Base-by-base conservation (phyloP, 1,139 yeast genomes). In the Geotrichum phurueaensis region DNA sequence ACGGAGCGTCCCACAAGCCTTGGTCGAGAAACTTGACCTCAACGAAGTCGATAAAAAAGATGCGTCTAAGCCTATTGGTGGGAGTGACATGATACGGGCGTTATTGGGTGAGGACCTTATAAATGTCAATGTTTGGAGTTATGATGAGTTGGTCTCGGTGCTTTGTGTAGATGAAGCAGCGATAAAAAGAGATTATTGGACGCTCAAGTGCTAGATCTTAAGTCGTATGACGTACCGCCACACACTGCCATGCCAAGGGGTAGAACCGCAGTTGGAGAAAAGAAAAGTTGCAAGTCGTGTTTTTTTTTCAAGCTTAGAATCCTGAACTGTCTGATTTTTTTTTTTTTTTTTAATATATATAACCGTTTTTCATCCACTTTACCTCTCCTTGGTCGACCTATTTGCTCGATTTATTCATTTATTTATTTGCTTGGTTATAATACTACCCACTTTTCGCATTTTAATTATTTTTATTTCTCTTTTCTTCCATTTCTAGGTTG, bases 111-210 rank as follows among this genome's bases (percentile, higher is more conserved):
- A 65, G 20, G 60, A 59, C 27, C 54, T 60, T 7, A 45, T 58
- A 2, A 64, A 62, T 45, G 63, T 58, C 15, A 62, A 65, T 49
- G 51, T 67, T 10, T 69, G 72, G 72, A 70, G 68, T 49, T 69
- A 65, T 54, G 69, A 69, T 49, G 62, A 62, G 31, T 65, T 69
- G 7, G 56, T 68, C 55, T 50, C 54, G 12, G 63, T 67, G 27
- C 54, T 69, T 29, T 68, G 69, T 48, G 66, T 67, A 51, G 68
- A 67, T 47, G 69, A 64, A 15, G 61, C 61, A 6, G 63, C 67
- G n/a, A 58, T 68, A 47, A 63, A 66, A 56, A 58, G 61, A 45
- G 70, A 68, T 50, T 67, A 66, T 56, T 68, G 70, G 70, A 67
- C 71, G n/a, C 61, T 68, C 18, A 9, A 33, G 15, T 47, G 48